These are phyloP conservation scores for Leishmania gerbilli DNA, from an alignment of 208 protist species.

Conservation along the genomic window DNA sequence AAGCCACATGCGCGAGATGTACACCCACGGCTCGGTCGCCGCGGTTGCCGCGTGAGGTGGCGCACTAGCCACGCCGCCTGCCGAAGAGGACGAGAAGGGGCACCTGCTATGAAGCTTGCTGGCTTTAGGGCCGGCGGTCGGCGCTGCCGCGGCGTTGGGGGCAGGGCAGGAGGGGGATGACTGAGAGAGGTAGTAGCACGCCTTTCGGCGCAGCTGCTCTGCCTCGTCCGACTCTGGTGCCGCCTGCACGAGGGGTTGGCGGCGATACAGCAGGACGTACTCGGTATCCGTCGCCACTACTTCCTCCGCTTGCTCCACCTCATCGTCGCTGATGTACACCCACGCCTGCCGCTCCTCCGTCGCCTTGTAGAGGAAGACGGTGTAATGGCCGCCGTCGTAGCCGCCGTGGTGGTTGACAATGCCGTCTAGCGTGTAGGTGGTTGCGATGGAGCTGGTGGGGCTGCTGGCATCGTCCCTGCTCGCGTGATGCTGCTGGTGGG, in stretches of 20 bases:
- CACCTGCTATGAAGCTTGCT: background rate
- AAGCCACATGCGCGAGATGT: constrained; percentile 84
- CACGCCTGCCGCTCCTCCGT: constrained; percentile 45
- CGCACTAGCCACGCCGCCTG: background rate
- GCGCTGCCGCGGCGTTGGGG: background rate
- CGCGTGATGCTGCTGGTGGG: background rate
- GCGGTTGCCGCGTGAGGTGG: too few species aligned
- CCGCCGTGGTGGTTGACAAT: constrained; percentile 88
- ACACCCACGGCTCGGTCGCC: constrained; percentile 29
- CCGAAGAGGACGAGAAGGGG: background rate
- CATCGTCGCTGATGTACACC: constrained; percentile 85
- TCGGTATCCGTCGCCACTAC: constrained; percentile 68
- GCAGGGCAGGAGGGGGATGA: background rate
- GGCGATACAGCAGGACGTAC: constrained; percentile 87
- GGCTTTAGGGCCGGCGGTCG: background rate
- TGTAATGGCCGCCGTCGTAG: constrained; percentile 88
- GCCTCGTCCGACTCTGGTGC: constrained; percentile 25
- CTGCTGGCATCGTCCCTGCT: background rate
- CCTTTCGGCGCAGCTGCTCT: constrained; percentile 55
- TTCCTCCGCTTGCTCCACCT: constrained; percentile 31
- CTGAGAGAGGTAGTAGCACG: constrained; percentile 44
- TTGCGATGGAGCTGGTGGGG: constrained; percentile 19
- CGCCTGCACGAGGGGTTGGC: constrained; percentile 58
- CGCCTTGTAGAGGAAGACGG: constrained; percentile 69
- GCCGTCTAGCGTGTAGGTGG: constrained; percentile 82